Percentiles rank a stretch among this genome's conserved stretches.
Conservation (phyloP, 1,139 yeast genomes). For the Petasospora fabianii region DNA sequence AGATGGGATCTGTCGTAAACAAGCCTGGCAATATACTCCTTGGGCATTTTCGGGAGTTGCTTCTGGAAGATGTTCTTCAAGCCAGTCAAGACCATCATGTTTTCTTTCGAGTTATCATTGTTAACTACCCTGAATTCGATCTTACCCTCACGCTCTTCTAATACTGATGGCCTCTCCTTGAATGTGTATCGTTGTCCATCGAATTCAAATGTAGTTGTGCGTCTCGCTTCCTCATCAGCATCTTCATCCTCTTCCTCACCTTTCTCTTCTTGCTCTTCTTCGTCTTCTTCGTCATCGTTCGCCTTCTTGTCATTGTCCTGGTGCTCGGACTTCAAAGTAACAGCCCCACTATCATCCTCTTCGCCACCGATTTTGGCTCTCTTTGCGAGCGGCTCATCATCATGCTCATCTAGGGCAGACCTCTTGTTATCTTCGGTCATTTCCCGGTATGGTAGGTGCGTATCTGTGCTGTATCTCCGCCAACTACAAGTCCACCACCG, state of each 20-base stretch:
- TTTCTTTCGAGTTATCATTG: slow-evolving; percentile 85
- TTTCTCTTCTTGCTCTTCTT: slow-evolving; percentile 23
- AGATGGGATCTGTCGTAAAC: slow-evolving; percentile 93
- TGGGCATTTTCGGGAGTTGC: slow-evolving; percentile 97
- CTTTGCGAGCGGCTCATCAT: slow-evolving; percentile 38
- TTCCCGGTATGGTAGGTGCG: neutral
- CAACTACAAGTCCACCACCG: too few relatives aligned
- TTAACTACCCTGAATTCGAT: slow-evolving; percentile 95
- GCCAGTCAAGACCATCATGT: slow-evolving; percentile 89
- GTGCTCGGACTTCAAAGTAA: slow-evolving; percentile 23
- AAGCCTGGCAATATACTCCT: slow-evolving; percentile 89
- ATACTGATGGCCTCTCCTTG: slow-evolving; percentile 89
- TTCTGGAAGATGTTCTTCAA: slow-evolving; percentile 93
- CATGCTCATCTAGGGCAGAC: slow-evolving; percentile 28
- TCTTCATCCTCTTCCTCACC: slow-evolving; percentile 22
- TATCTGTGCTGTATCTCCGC: too few relatives aligned
- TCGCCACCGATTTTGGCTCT: slow-evolving; percentile 30
- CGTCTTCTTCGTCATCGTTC: slow-evolving; percentile 26
- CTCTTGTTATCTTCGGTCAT: slow-evolving; percentile 25
- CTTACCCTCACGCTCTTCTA: slow-evolving; percentile 87
- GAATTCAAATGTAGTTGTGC: slow-evolving; percentile 51
- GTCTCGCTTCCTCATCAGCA: slow-evolving; percentile 36
- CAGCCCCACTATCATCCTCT: slow-evolving; percentile 22
- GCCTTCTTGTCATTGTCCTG: slow-evolving; percentile 26
- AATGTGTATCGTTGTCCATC: slow-evolving; percentile 84